Percentiles rank a stretch among this genome's conserved stretches.
Conservation (phyloP, 2,329 filamentous ascomycete genomes). For the Akanthomyces dipterigenus region DNA sequence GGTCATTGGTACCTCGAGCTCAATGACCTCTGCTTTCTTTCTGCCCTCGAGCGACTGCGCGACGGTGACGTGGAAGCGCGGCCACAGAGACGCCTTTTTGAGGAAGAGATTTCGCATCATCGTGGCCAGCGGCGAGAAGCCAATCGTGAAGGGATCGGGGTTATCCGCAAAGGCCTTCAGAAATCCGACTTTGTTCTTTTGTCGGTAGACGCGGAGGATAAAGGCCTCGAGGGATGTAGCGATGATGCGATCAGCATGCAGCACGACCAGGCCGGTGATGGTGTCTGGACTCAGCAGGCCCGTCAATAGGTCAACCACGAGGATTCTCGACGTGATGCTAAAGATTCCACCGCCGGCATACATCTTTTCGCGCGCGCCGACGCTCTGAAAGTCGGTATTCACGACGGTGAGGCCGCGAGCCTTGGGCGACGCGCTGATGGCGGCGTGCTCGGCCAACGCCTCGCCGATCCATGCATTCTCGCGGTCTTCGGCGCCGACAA, state of each 20-base stretch:
- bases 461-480: slow-evolving; percentile 98
- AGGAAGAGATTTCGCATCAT: slow-evolving; percentile 89
- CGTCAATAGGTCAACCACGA: slow-evolving; percentile 91
- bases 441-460: slow-evolving; percentile 89
- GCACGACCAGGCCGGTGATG: slow-evolving; percentile 77
- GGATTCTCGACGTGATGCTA: slow-evolving; percentile 90
- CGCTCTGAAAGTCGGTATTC: slow-evolving; percentile 89
- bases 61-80: slow-evolving; percentile 86
- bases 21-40: slow-evolving; percentile 93
- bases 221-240: slow-evolving; percentile 91
- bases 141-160: slow-evolving; percentile 81
- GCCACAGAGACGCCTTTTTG: slow-evolving; percentile 82
- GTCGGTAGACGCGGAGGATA: slow-evolving; percentile 85
- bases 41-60: slow-evolving; percentile 84
- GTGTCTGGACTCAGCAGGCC: slow-evolving; percentile 71
- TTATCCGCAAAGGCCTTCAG: slow-evolving; percentile 94
- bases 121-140: slow-evolving; percentile 79
- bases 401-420: slow-evolving; percentile 83
- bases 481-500: slow-evolving; percentile 83
- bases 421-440: slow-evolving; percentile 73
- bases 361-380: slow-evolving; percentile 82
- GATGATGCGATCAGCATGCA: slow-evolving; percentile 82
- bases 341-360: slow-evolving; percentile 86
- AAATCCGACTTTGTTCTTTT: slow-evolving; percentile 90
- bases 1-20: slow-evolving; percentile 93